Conservation (phyloP, 192 early-diverging fungal species). For the Glomus cerebriforme region DNA sequence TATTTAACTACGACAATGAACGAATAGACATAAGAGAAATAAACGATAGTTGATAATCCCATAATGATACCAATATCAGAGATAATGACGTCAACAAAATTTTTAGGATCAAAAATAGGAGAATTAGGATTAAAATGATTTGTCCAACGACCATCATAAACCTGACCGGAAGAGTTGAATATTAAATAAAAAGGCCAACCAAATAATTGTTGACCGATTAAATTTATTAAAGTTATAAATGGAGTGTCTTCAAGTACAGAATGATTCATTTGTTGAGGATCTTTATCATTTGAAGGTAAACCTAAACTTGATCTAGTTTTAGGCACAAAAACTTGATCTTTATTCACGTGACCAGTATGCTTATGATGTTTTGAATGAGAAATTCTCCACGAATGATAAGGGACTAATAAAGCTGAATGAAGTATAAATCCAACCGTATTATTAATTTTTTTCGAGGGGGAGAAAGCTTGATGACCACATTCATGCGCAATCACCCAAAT, state of each 20-base stretch:
- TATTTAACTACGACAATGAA: constrained; percentile 68
- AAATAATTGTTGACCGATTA: constrained; percentile 70
- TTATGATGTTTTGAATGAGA: constrained; percentile 95
- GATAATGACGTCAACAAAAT: constrained; percentile 67
- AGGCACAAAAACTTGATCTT: constrained; percentile 96
- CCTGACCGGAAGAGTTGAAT: constrained; percentile 78
- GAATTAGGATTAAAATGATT: constrained; percentile 88
- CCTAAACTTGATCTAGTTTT: constrained; percentile 64
- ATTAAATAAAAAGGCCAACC: constrained; percentile 92
- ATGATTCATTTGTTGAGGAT: constrained; percentile 47
- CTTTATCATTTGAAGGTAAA: constrained; percentile 47
- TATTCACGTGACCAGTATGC: constrained; percentile 82
- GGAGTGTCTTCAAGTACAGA: constrained; percentile 76
- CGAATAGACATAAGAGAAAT: constrained; percentile 55
- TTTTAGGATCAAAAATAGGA: constrained; percentile 77
- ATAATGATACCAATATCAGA: constrained; percentile 77
- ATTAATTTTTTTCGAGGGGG: constrained; percentile 82
- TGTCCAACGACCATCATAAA: constrained; percentile 62
- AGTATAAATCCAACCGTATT: constrained; percentile 87
- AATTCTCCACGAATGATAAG: constrained; percentile 92
- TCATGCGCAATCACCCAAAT: constrained; percentile 91
- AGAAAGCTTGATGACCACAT: constrained; percentile 93
- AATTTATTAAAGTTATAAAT: constrained; percentile 60
- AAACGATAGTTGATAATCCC: constrained; percentile 53
- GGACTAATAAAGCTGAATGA: constrained; percentile 88